Conservation (phyloP, 345 rosid genomes). For the Bruguiera sexangula region DNA sequence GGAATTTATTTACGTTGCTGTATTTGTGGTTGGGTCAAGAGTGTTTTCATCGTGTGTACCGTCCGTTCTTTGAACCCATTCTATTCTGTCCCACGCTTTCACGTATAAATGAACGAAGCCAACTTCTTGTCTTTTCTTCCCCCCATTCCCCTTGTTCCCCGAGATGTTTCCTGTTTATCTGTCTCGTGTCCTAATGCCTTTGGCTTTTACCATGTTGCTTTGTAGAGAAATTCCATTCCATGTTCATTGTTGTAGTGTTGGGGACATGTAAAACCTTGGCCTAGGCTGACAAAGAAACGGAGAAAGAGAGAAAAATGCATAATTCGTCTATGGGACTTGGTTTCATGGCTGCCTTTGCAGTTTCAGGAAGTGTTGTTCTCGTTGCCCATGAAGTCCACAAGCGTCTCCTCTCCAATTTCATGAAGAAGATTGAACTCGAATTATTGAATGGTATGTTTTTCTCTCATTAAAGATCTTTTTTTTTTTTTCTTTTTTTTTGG, state of each 20-base stretch:
- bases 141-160: not conserved
- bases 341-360: slow-evolving; percentile 66
- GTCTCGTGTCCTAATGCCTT: not conserved
- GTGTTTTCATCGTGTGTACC: slow-evolving; percentile 3
- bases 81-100: not conserved
- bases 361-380: slow-evolving; percentile 73
- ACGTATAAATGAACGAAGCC: not conserved
- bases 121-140: not conserved
- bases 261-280: not conserved
- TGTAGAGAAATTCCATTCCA: not conserved
- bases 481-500: not conserved
- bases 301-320: slow-evolving; percentile 27
- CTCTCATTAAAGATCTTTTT: no score
- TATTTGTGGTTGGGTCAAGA: not conserved
- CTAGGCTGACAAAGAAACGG: no score
- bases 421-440: slow-evolving; percentile 62
- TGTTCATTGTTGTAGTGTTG: not conserved
- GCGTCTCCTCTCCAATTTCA: slow-evolving; percentile 66
- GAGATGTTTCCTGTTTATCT: slow-evolving; percentile 5
- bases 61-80: not conserved
- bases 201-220: not conserved
- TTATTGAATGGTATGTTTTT: slow-evolving; percentile 32
- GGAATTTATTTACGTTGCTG: no score
- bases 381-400: slow-evolving; percentile 58
- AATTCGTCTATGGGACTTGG: slow-evolving; percentile 33